Evolutionary conservation across 2,329 filamentous ascomycete species (phyloP).

Genomic region (Fusarium sp.): DNA sequence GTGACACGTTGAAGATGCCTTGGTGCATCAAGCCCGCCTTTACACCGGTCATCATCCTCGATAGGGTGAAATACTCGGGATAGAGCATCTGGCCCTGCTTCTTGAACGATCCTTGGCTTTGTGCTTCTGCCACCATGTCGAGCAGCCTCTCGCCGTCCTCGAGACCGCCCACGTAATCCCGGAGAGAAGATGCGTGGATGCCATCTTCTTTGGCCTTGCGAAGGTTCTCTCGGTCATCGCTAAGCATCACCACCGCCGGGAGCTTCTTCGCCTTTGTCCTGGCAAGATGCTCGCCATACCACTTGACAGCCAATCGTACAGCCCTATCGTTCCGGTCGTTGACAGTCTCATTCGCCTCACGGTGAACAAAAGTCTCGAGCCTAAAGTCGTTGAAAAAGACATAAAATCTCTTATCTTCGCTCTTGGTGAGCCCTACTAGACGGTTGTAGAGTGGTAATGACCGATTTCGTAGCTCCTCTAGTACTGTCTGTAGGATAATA

Average conservation of each 20-base stretch:
- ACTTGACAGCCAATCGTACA: constrained; percentile 86
- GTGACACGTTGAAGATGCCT: constrained; percentile 94
- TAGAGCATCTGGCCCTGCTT: constrained; percentile 82
- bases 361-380: constrained; percentile 86
- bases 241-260: constrained; percentile 92
- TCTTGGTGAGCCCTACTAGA: constrained; percentile 89
- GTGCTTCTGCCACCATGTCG: constrained; percentile 91
- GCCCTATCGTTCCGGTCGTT: constrained; percentile 98
- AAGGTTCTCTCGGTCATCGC: constrained; percentile 90
- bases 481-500: constrained; percentile 94
- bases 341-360: constrained; percentile 85
- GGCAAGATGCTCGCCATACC: constrained; percentile 89
- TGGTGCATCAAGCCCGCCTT: constrained; percentile 93
- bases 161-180: constrained; percentile 86
- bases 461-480: constrained; percentile 95
- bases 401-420: constrained; percentile 97
- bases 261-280: constrained; percentile 72
- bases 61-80: constrained; percentile 89
- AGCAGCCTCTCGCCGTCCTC: constrained; percentile 88
- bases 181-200: constrained; percentile 77
- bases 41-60: constrained; percentile 93
- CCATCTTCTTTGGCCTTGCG: constrained; percentile 83
- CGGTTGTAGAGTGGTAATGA: constrained; percentile 96
- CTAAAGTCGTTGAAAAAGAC: constrained; percentile 99
- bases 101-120: constrained; percentile 75